phyloP scores from a whole-genome alignment of 371 early-diverging fungal genomes.

The Mucor circinelloides region DNA sequence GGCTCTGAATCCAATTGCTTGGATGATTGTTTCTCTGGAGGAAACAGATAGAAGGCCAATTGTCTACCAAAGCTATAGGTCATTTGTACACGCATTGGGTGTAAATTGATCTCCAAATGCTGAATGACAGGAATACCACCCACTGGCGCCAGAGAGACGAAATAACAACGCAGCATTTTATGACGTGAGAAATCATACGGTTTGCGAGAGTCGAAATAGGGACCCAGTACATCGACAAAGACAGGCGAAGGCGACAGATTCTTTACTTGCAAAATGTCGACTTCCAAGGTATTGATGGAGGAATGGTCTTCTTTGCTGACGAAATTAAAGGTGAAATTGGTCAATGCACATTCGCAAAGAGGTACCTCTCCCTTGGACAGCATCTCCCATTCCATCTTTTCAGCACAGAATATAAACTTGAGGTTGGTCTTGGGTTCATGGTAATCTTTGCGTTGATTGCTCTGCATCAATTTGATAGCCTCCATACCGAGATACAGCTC shows the following conservation, averaged over 20 bases:
- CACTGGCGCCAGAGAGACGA: constrained; percentile 79
- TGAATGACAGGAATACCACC: constrained; percentile 87
- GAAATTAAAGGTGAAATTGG: constrained; percentile 50
- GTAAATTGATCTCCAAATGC: constrained; percentile 81
- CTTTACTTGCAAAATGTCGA: constrained; percentile 71
- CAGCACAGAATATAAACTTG: constrained; percentile 32
- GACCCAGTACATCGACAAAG: constrained; percentile 41
- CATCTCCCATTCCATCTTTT: constrained; percentile 64
- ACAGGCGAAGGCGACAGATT: constrained; percentile 60
- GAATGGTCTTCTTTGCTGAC: constrained; percentile 67
- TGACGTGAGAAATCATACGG: constrained; percentile 66
- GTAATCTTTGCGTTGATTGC: constrained; percentile 27
- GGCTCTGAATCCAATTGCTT: not conserved
- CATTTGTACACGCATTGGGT: constrained; percentile 76
- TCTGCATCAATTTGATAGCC: constrained; percentile 56
- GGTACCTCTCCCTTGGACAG: constrained; percentile 43
- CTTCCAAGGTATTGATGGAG: constrained; percentile 64
- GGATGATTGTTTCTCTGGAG: constrained; percentile 46
- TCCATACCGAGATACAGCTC: constrained; percentile 65
- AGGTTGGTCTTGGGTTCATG: constrained; percentile 25
- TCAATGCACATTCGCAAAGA: constrained; percentile 63
- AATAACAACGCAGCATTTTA: constrained; percentile 79
- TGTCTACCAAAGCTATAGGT: constrained; percentile 77
- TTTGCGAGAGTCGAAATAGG: constrained; percentile 5
- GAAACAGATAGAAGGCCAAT: constrained; percentile 76